Evolutionary conservation across 352 stramenopile species (phyloP).

Genomic region (Phytophthora tentaculata): DNA sequence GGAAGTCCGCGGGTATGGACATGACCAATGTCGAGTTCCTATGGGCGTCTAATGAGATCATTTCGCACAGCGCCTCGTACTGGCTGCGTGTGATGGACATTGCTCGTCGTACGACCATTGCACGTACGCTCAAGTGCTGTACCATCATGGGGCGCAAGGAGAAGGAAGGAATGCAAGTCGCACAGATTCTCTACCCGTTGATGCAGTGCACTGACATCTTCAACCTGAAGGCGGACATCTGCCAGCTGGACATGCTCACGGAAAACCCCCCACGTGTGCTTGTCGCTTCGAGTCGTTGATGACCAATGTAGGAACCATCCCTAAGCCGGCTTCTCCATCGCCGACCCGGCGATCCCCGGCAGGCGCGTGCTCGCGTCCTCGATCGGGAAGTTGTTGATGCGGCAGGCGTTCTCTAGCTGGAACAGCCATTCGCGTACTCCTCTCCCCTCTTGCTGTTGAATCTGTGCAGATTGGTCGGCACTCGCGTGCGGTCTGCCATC

Average conservation of each 20-base stretch:
- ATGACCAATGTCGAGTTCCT: conserved; percentile 99
- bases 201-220: conserved; percentile 99
- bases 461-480: too few species aligned
- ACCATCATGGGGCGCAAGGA: conserved; percentile 99
- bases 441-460: too few species aligned
- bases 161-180: conserved; percentile 90
- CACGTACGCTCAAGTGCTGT: conserved; percentile 98
- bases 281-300: too few species aligned
- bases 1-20: conserved; percentile 99
- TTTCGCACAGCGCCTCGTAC: conserved; percentile 89
- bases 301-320: too few species aligned
- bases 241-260: conserved; percentile 87
- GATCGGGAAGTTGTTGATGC: too few species aligned
- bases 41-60: conserved; percentile 97
- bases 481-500: too few species aligned
- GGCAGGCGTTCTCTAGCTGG: too few species aligned
- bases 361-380: too few species aligned
- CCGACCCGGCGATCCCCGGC: too few species aligned
- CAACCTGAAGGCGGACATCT: conserved; percentile 99
- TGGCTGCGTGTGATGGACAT: conserved; percentile 96
- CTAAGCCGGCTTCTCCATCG: too few species aligned
- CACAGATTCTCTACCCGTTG: conserved; percentile 97
- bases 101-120: conserved; percentile 90
- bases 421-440: too few species aligned
- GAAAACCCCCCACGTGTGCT: too few species aligned